Evolutionary conservation across 1,284 basidiomycete species (phyloP).

Genomic region (Takashimella koratensis): DNA sequence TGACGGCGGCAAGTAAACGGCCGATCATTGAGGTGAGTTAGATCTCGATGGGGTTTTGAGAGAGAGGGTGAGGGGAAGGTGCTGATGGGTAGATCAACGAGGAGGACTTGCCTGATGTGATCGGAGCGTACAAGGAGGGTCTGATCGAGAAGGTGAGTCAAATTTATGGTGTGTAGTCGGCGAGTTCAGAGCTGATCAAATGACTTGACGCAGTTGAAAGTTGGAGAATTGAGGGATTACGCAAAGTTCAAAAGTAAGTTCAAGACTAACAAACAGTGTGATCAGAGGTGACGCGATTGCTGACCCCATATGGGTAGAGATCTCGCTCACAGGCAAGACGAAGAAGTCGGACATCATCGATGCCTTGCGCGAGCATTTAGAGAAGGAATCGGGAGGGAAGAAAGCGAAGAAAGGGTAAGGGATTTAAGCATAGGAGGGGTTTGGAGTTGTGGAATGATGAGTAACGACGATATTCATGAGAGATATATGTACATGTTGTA

Average conservation of each 20-base stretch:
- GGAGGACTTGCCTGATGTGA: slow-evolving; percentile 63
- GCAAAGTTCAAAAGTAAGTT: slow-evolving; percentile 36
- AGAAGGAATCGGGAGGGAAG: slow-evolving; percentile 14
- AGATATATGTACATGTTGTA: too few relatives aligned
- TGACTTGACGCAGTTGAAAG: slow-evolving; percentile 57
- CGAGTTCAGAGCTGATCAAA: too few relatives aligned
- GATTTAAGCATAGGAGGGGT: too few relatives aligned
- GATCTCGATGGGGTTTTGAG: neutral
- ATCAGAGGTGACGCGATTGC: neutral
- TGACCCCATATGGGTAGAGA: too few relatives aligned
- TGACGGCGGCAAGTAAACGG: slow-evolving; percentile 22
- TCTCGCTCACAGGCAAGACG: slow-evolving; percentile 26
- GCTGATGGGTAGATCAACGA: slow-evolving; percentile 60
- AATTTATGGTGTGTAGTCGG: slow-evolving; percentile 3
- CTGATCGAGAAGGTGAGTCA: slow-evolving; percentile 61
- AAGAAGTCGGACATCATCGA: slow-evolving; percentile 44
- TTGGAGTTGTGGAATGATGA: too few relatives aligned
- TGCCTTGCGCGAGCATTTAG: slow-evolving; percentile 23
- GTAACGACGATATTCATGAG: too few relatives aligned
- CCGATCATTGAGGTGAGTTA: slow-evolving; percentile 14
- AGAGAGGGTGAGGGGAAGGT: neutral
- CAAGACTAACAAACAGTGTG: too few relatives aligned
- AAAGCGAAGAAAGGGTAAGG: slow-evolving; percentile 17
- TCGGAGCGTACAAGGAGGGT: slow-evolving; percentile 59
- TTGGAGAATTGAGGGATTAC: slow-evolving; percentile 67